A percentile compares a stretch with the other conserved stretches of the same genome.
phyloP scores from a whole-genome alignment of 805 yeast genomes.

The Kuraishia capsulata region DNA sequence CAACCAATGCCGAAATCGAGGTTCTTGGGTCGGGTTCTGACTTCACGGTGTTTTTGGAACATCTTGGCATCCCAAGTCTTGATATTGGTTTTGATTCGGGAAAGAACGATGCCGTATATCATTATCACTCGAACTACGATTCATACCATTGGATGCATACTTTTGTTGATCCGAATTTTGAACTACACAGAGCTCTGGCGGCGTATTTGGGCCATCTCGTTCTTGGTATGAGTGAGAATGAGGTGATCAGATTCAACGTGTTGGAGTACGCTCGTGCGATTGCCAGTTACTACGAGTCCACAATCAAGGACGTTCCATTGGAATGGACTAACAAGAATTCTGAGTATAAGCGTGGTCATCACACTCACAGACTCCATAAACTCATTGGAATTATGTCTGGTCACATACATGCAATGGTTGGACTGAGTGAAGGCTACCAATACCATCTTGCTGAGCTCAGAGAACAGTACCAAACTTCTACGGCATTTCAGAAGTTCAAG shows the following conservation, averaged over 20 bases:
- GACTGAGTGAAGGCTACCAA: background rate
- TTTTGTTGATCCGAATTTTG: constrained; percentile 55
- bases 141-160: constrained; percentile 62
- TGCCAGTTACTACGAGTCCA: constrained; percentile 25
- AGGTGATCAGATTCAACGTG: constrained; percentile 33
- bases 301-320: constrained; percentile 26
- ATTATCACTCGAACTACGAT: constrained; percentile 70
- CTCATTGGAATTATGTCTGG: background rate
- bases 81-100: constrained; percentile 46
- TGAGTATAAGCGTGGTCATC: background rate
- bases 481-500: constrained; percentile 8
- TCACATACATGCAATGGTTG: background rate
- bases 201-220: constrained; percentile 43
- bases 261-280: constrained; percentile 30
- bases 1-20: constrained; percentile 24
- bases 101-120: constrained; percentile 50
- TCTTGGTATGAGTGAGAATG: constrained; percentile 38
- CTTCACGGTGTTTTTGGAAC: constrained; percentile 51
- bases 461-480: background rate
- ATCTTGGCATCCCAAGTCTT: constrained; percentile 50
- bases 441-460: background rate
- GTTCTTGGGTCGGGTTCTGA: constrained; percentile 68
- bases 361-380: background rate
- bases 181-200: constrained; percentile 46
- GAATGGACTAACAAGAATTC: constrained; percentile 19